Percentiles rank a stretch among this genome's conserved stretches.
Conservation (phyloP, 2,329 filamentous ascomycete species). For the Juglanconis oblonga region DNA sequence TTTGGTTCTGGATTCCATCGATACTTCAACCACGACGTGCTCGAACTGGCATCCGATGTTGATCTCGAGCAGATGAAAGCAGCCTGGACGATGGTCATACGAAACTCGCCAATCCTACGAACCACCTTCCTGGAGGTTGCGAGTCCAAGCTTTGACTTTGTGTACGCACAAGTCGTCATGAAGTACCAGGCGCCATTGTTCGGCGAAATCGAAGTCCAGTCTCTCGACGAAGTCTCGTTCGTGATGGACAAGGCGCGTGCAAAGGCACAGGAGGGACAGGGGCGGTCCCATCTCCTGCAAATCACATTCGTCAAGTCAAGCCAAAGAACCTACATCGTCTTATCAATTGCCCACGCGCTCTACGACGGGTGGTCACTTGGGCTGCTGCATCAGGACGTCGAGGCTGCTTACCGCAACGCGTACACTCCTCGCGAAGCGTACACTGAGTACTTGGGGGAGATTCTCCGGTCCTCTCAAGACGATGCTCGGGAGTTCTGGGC, state of each 20-base stretch:
- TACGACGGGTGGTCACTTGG: conserved; percentile 86
- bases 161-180: conserved; percentile 49
- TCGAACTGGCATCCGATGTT: conserved; percentile 55
- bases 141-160: conserved; percentile 50
- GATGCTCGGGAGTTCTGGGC: conserved; percentile 66
- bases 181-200: conserved; percentile 24
- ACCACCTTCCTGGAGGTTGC: conserved; percentile 69
- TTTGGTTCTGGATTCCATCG: conserved; percentile 66
- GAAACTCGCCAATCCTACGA: conserved; percentile 66
- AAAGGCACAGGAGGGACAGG: conserved; percentile 35
- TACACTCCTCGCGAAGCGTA: conserved; percentile 43
- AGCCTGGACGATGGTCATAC: conserved; percentile 62
- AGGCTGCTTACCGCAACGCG: conserved; percentile 56
- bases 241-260: conserved; percentile 36
- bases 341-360: conserved; percentile 81
- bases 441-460: conserved; percentile 51
- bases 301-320: conserved; percentile 39
- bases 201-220: conserved; percentile 23
- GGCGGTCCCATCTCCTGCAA: conserved; percentile 43
- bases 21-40: conserved; percentile 84
- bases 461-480: conserved; percentile 40
- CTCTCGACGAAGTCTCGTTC: conserved; percentile 31
- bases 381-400: conserved; percentile 69
- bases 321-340: conserved; percentile 41
- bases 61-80: conserved; percentile 54